Conservation (phyloP, 768 basidiomycete genomes). For the Termitomyces sp. region DNA sequence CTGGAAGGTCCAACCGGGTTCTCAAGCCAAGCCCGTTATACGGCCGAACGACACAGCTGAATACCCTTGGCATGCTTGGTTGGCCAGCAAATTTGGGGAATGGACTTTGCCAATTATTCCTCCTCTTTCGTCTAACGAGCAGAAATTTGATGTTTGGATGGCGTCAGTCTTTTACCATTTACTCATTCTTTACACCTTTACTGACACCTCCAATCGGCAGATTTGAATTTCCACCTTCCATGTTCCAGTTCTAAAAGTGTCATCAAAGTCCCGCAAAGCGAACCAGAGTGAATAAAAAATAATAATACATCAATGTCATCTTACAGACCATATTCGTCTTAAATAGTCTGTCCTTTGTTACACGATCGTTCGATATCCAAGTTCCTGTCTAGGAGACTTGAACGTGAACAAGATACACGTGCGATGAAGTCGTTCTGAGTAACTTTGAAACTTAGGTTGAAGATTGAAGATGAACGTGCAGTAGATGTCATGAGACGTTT, state of each 20-base stretch:
- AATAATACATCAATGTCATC: not conserved
- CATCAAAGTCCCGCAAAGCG: not conserved
- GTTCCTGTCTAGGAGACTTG: not conserved
- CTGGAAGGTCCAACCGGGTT: not conserved
- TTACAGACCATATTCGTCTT: not conserved
- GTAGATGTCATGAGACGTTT: no score
- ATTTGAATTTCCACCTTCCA: not conserved
- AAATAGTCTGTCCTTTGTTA: not conserved
- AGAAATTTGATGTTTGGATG: constrained; percentile 1
- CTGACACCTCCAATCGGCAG: not conserved
- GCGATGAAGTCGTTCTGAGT: no score
- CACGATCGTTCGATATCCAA: not conserved
- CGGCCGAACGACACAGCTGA: not conserved
- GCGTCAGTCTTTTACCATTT: not conserved
- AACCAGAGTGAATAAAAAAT: not conserved
- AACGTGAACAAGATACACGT: not conserved
- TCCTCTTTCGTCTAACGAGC: not conserved
- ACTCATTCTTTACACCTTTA: not conserved
- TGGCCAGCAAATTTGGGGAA: not conserved
- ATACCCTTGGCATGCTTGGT: not conserved
- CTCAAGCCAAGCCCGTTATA: not conserved
- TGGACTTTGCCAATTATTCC: not conserved
- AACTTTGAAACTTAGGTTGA: no score
- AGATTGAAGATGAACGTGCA: no score
- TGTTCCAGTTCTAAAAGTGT: not conserved